Evolutionary conservation across 2,329 filamentous ascomycete genomes (phyloP).

Genomic region (Apiospora koreana): DNA sequence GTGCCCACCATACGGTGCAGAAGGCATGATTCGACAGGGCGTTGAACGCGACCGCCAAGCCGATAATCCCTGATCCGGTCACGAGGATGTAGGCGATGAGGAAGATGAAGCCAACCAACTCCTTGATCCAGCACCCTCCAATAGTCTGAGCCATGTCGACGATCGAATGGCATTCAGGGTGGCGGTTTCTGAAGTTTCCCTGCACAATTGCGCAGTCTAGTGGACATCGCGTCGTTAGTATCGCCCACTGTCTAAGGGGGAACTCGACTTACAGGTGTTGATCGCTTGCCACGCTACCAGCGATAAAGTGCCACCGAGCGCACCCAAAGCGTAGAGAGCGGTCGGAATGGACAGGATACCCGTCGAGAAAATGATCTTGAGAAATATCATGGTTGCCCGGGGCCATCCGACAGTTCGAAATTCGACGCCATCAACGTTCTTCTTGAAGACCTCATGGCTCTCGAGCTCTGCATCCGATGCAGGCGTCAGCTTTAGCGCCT

Average conservation of each 20-base stretch:
- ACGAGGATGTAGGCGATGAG: conserved; percentile 59
- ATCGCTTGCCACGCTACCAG: conserved; percentile 27
- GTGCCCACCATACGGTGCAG: conserved; percentile 60
- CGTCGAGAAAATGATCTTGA: conserved; percentile 41
- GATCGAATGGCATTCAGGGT: conserved; percentile 40
- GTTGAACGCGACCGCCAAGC: conserved; percentile 60
- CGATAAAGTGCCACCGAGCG: conserved; percentile 26
- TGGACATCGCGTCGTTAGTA: background rate
- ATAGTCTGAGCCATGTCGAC: conserved; percentile 60
- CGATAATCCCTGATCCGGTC: conserved; percentile 58
- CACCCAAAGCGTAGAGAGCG: conserved; percentile 27
- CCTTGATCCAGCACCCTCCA: conserved; percentile 51
- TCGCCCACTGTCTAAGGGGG: background rate
- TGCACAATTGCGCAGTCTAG: conserved; percentile 39
- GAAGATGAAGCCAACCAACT: conserved; percentile 57
- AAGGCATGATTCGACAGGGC: conserved; percentile 57
- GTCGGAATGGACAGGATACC: conserved; percentile 29
- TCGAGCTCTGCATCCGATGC: conserved; percentile 19
- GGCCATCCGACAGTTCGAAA: conserved; percentile 56
- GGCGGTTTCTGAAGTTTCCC: conserved; percentile 39
- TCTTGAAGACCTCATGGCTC: conserved; percentile 49
- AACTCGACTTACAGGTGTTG: conserved; percentile 24
- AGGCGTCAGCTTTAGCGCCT: background rate
- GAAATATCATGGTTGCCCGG: conserved; percentile 51
- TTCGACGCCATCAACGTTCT: conserved; percentile 46